Percentiles rank a stretch among this genome's conserved stretches.
These are phyloP conservation scores for Apiospora hydei DNA, from an alignment of 2,329 filamentous ascomycete species.

Conservation along the genomic window DNA sequence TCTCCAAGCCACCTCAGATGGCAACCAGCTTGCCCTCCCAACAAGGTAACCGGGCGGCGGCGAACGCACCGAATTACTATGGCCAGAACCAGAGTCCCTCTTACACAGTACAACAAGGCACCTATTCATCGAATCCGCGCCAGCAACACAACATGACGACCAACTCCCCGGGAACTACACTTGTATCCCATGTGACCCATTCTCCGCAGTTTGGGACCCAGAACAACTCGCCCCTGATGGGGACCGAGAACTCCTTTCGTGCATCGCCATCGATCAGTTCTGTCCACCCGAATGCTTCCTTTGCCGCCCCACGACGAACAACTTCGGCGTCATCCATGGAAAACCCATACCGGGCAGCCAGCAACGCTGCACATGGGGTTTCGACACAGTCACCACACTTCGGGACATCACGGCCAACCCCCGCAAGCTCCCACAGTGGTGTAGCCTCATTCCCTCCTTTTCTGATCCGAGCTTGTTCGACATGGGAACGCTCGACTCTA, in stretches of 20 bases:
- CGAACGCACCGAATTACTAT: slow-evolving; percentile 41
- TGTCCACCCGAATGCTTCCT: slow-evolving; percentile 38
- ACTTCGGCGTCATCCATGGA: slow-evolving; percentile 43
- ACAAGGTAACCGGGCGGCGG: slow-evolving; percentile 36
- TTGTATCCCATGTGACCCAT: slow-evolving; percentile 43
- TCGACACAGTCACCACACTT: slow-evolving; percentile 43
- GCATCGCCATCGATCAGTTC: slow-evolving; percentile 39
- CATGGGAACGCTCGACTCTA: slow-evolving; percentile 38
- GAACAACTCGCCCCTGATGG: slow-evolving; percentile 43
- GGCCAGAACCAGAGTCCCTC: slow-evolving; percentile 38
- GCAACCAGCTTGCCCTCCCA: slow-evolving; percentile 38
- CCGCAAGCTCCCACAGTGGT: slow-evolving; percentile 38
- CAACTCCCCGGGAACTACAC: slow-evolving; percentile 39
- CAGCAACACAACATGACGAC: slow-evolving; percentile 40
- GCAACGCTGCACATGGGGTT: slow-evolving; percentile 35
- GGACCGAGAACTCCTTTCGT: slow-evolving; percentile 41
- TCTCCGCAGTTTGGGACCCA: slow-evolving; percentile 43
- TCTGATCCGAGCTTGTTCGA: slow-evolving; percentile 41
- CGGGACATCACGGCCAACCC: slow-evolving; percentile 36
- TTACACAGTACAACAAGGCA: slow-evolving; percentile 39
- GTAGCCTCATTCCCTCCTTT: slow-evolving; percentile 39
- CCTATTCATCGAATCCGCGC: slow-evolving; percentile 40
- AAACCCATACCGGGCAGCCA: slow-evolving; percentile 37
- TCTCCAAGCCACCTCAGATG: slow-evolving; percentile 40
- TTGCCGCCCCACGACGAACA: slow-evolving; percentile 39